phyloP scores from a whole-genome alignment of 1,284 basidiomycete genomes.

The Vanrija pseudolonga region DNA sequence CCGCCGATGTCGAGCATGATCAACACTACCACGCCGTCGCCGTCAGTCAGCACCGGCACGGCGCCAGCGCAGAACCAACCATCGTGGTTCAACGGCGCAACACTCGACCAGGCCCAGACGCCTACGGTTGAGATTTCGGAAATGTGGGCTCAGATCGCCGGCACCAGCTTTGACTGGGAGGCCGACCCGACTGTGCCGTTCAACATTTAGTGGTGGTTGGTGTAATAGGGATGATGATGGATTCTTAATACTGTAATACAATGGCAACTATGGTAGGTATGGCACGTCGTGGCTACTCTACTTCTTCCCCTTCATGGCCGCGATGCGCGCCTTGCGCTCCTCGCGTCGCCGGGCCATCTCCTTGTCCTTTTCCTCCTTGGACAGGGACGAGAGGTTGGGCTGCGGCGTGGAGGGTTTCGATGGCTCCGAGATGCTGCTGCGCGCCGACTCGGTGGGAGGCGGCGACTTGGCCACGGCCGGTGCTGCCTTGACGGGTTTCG shows the following conservation, averaged over 20 bases:
- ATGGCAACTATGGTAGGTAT: not conserved
- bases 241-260: not conserved
- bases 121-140: conserved; percentile 21
- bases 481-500: conserved; percentile 1
- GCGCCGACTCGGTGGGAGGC: conserved; percentile 7
- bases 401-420: conserved; percentile 9
- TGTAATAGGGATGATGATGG: not conserved
- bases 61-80: no score
- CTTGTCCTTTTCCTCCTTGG: conserved; percentile 80
- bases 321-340: conserved; percentile 64
- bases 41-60: no score
- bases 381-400: conserved; percentile 53
- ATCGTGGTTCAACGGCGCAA: conserved; percentile 12
- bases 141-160: conserved; percentile 44
- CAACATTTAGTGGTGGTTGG: conserved; percentile 40
- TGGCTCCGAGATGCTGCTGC: conserved; percentile 1
- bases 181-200: conserved; percentile 47
- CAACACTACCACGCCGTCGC: no score
- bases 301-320: conserved; percentile 49
- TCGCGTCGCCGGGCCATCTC: conserved; percentile 85
- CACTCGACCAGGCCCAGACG: conserved; percentile 1
- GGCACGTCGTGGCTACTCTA: conserved; percentile 7
- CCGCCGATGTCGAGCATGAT: no score
- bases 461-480: not conserved
- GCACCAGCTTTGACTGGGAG: conserved; percentile 42